Evolutionary conservation across 345 rosid species (phyloP).

Genomic region (Reutealis trisperma): DNA sequence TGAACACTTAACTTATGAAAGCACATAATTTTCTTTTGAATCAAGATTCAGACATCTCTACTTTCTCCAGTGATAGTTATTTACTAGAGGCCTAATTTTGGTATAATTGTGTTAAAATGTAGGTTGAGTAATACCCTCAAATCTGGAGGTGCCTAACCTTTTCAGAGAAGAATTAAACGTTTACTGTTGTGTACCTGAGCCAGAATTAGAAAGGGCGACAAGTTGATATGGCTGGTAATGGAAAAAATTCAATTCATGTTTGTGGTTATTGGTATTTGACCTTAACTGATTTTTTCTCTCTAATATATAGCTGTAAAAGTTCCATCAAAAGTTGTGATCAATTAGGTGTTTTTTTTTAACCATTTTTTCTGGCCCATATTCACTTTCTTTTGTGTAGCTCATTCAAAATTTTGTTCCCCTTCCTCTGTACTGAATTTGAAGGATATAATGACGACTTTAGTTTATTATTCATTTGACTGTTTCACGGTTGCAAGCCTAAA

Average conservation of each 20-base stretch:
- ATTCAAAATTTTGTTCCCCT: not conserved
- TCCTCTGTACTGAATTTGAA: not conserved
- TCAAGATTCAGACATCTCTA: not conserved
- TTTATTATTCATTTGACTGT: no score
- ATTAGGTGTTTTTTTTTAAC: not conserved
- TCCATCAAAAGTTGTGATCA: constrained; percentile 3
- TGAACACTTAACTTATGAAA: no score
- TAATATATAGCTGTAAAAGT: constrained; percentile 2
- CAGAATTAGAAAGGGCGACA: not conserved
- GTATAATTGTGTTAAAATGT: not conserved
- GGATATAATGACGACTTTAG: not conserved
- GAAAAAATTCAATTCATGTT: not conserved
- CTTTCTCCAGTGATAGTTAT: not conserved
- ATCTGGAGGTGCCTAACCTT: constrained; percentile 28
- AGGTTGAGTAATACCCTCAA: constrained; percentile 70
- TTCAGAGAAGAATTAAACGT: not conserved
- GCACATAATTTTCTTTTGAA: no score
- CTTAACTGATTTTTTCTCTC: constrained; percentile 14
- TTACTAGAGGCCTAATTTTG: not conserved
- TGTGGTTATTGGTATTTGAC: constrained; percentile 14
- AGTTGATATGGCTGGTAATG: constrained; percentile 1
- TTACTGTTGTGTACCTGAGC: not conserved
- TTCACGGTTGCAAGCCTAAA: no score
- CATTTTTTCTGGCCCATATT: not conserved
- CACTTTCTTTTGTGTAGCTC: not conserved